These are phyloP conservation scores for Russula compacta DNA, from an alignment of 768 basidiomycete genomes.

Conservation along the genomic window DNA sequence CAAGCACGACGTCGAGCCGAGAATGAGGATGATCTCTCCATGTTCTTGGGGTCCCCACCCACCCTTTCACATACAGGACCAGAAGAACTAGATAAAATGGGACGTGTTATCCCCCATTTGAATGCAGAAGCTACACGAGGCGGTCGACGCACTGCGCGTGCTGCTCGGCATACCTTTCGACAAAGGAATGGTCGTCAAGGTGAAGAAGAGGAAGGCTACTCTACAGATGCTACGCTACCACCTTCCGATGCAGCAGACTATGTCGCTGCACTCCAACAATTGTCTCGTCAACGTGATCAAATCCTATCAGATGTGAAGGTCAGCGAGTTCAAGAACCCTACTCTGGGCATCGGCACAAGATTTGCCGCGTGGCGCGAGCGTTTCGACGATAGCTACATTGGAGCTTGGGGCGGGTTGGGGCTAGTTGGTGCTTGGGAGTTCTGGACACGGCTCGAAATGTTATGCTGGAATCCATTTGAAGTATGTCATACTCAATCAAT, in stretches of 20 bases:
- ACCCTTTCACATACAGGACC: conserved; percentile 22
- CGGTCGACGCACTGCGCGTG: conserved; percentile 53
- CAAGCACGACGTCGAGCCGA: conserved; percentile 60
- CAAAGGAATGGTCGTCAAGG: conserved; percentile 19
- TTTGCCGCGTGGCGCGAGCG: conserved; percentile 67
- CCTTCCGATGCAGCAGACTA: conserved; percentile 66
- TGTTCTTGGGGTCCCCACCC: conserved; percentile 52
- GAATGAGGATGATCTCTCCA: conserved; percentile 69
- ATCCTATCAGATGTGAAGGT: conserved; percentile 77
- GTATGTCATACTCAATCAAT: conserved; percentile 32
- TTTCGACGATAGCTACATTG: conserved; percentile 73
- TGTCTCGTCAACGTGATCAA: conserved; percentile 42
- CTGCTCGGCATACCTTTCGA: conserved; percentile 44
- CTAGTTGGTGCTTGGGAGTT: conserved; percentile 90
- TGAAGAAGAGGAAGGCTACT: conserved; percentile 68
- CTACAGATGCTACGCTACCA: conserved; percentile 71
- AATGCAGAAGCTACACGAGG: conserved; percentile 38
- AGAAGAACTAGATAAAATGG: conserved; percentile 55
- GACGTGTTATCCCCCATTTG: conserved; percentile 39
- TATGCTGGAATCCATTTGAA: conserved; percentile 84
- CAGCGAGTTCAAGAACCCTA: conserved; percentile 76
- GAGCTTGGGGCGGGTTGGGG: conserved; percentile 85
- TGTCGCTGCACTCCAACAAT: conserved; percentile 44
- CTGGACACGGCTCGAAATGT: conserved; percentile 79
- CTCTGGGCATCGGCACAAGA: conserved; percentile 52